Percentiles rank a stretch among this genome's conserved stretches.
phyloP scores from a whole-genome alignment of 2,329 filamentous ascomycete genomes.

The Bipolaris oryzae region DNA sequence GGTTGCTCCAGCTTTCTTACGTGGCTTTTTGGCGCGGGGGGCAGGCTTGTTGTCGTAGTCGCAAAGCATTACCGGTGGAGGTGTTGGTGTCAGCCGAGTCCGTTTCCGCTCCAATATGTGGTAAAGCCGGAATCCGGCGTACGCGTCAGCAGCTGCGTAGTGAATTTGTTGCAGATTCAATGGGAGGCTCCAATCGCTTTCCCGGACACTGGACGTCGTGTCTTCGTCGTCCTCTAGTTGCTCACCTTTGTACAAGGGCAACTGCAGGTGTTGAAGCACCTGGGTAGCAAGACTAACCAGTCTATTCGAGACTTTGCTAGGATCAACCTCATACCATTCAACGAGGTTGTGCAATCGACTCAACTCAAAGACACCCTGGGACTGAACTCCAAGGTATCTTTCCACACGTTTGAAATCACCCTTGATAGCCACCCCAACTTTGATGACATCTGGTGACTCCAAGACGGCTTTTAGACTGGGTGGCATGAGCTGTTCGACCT shows the following conservation, averaged over 20 bases:
- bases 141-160: slow-evolving; percentile 82
- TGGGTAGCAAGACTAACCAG: slow-evolving; percentile 73
- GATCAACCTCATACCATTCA: slow-evolving; percentile 58
- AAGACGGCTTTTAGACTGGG: slow-evolving; percentile 74
- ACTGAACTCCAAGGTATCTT: slow-evolving; percentile 64
- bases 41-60: slow-evolving; percentile 62
- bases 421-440: slow-evolving; percentile 75
- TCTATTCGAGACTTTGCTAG: slow-evolving; percentile 55
- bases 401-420: slow-evolving; percentile 69
- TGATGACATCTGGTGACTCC: slow-evolving; percentile 71
- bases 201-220: slow-evolving; percentile 60
- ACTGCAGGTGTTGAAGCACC: slow-evolving; percentile 70
- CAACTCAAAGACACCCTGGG: slow-evolving; percentile 76
- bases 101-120: slow-evolving; percentile 73
- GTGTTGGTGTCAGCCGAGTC: slow-evolving; percentile 68
- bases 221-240: slow-evolving; percentile 26
- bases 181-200: slow-evolving; percentile 73
- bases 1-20: slow-evolving; percentile 14
- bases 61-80: slow-evolving; percentile 71
- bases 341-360: slow-evolving; percentile 85
- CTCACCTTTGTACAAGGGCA: slow-evolving; percentile 81
- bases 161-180: slow-evolving; percentile 69
- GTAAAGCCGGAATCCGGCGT: slow-evolving; percentile 79
- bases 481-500: slow-evolving; percentile 64
- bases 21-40: slow-evolving; percentile 14